Evolutionary conservation across 2,329 filamentous ascomycete species (phyloP).

Genomic region (Diaporthe sp.): DNA sequence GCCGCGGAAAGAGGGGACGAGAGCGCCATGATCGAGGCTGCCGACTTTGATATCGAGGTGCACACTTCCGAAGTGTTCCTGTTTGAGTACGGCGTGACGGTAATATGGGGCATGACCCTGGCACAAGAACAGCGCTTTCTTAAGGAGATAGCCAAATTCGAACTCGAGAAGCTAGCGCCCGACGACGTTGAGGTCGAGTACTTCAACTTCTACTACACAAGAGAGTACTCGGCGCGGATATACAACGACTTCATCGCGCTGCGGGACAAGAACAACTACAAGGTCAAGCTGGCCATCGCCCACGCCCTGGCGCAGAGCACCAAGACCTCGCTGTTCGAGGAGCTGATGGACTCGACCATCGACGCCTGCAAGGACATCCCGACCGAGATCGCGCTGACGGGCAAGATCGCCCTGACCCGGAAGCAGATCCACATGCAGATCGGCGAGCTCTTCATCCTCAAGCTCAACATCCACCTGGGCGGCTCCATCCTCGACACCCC

Average conservation of each 20-base stretch:
- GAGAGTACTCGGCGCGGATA: constrained; percentile 97
- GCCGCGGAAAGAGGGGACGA: constrained; percentile 47
- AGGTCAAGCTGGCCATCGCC: constrained; percentile 97
- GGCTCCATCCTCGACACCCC: constrained; percentile 96
- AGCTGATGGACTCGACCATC: constrained; percentile 93
- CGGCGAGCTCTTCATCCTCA: constrained; percentile 95
- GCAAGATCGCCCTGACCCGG: constrained; percentile 89
- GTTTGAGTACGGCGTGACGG: constrained; percentile 97
- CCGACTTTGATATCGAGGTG: constrained; percentile 87
- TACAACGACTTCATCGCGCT: constrained; percentile 99
- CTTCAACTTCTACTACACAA: constrained; percentile 99
- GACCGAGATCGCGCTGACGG: constrained; percentile 90
- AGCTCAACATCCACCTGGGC: constrained; percentile 98
- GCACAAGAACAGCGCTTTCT: constrained; percentile 90
- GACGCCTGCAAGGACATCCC: constrained; percentile 94
- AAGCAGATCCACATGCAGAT: constrained; percentile 99
- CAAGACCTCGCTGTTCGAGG: constrained; percentile 97
- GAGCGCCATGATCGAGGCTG: constrained; percentile 54
- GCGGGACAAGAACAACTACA: constrained; percentile 94
- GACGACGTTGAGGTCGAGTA: constrained; percentile 96
- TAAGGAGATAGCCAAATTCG: constrained; percentile 94
- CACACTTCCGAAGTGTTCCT: constrained; percentile 96
- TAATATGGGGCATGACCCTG: constrained; percentile 98
- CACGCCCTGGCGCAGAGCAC: constrained; percentile 96
- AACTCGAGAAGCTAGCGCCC: constrained; percentile 86